These are phyloP conservation scores for Tetrahymena thermophila DNA, from an alignment of 73 alveolate genomes.

Conservation along the genomic window DNA sequence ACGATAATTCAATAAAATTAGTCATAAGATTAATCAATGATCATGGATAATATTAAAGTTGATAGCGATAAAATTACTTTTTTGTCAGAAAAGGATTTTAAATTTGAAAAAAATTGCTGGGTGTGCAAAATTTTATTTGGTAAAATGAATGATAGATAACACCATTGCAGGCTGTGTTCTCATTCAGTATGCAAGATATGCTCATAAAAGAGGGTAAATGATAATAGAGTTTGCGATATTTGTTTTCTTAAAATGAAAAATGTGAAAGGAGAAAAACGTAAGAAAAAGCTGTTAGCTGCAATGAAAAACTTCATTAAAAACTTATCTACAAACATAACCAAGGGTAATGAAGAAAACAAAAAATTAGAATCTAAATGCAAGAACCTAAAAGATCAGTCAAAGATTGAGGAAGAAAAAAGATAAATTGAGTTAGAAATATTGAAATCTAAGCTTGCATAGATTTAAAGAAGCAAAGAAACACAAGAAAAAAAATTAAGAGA, in stretches of 20 bases:
- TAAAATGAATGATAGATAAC: not conserved
- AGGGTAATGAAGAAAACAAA: not conserved
- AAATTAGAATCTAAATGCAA: not conserved
- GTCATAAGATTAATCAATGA: not conserved
- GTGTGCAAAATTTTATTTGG: not conserved
- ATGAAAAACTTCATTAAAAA: not conserved
- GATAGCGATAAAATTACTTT: not conserved
- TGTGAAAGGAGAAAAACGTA: not conserved
- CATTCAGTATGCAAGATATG: not conserved
- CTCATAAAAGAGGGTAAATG: not conserved
- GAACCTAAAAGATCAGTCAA: not conserved
- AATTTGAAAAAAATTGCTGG: not conserved
- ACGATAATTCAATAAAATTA: not conserved
- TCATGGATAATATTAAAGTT: not conserved
- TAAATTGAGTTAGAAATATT: not conserved
- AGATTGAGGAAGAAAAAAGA: not conserved
- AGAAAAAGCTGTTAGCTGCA: not conserved
- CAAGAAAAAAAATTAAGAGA: not conserved
- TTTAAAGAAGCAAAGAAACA: not conserved
- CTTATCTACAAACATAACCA: not conserved
- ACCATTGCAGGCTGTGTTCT: not conserved
- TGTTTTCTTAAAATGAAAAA: not conserved
- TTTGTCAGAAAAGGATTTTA: not conserved
- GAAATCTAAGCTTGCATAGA: not conserved
- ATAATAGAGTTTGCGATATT: not conserved